Evolutionary conservation across 2,329 filamentous ascomycete species (phyloP), one percentile per base, ranked within the genome.

Genomic region (Colletotrichum sp.): DNA sequence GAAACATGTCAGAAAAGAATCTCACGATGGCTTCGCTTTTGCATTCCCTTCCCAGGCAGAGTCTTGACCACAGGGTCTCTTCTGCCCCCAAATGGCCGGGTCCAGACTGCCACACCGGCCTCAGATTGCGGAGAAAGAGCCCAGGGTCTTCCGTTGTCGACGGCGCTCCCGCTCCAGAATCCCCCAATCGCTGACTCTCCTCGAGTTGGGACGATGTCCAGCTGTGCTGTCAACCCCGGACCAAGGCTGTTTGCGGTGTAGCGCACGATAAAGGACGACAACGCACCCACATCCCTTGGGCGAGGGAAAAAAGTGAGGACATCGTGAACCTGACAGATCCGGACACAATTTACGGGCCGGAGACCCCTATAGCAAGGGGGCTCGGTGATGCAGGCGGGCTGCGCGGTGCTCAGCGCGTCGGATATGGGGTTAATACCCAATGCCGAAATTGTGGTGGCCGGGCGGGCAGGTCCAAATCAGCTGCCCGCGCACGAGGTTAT

Each of bases 1-100:
- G 57, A 63, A 60, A 49, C 32, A 34, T 34, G 28, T 18, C 28
- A 63, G 57, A 18, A 34, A 21, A 16, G 55, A 76, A 69, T 73
- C 70, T 76, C 74, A 76, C 74, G 74, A 76, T 76, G 59, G 64
- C 74, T 76, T 76, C 74, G 70, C 64, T 69, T 73, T 76, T 68
- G 64, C 73, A 69, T 60, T 73, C 64, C 70, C 21, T 52, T 57
- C 70, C n/a, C 24, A 57, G 49, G 55, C 26, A 44, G 21, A 21
- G 24, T 69, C 30, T 63, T 65, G 57, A 34, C 69, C 69, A 73
- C 73, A 70, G 69, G 64, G 59, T 60, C 57, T 49, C 32, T 32
- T 52, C 44, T 60, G 30, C 59, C 13, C 59, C 65, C 34, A 32
- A 52, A 76, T 76, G 21, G 70, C 39, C 74, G 44, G 74, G 74